Base-by-base conservation (phyloP, 441 rosid genomes). In the Breynia disticha region DNA sequence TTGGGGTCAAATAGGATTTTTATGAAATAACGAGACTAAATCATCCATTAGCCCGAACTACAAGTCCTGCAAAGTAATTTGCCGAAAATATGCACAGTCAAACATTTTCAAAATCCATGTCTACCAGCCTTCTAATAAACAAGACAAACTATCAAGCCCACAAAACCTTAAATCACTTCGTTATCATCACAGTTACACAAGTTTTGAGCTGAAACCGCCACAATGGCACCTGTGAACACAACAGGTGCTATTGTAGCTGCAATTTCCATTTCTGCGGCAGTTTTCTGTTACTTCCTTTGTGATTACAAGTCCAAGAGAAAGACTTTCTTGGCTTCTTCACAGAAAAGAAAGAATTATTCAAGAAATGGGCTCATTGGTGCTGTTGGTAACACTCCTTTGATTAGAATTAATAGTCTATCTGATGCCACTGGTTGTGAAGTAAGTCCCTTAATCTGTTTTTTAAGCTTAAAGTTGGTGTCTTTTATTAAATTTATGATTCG, bases 391-490 rank as follows among this genome's bases (percentile, higher is more conserved):
- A 84, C 98, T 58, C 96, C 93, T 45, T 63, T 93, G 77, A 86
- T 89, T 64, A 86, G 95, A 46, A 84, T 93, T 68, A 80, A 80
- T 63, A 82, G 97, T 72, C 90, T 93, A 67, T 86, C 96, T 10
- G 79, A 86, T 11, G 95, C 90, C 63, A 88, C 95, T 6, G 96
- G 97, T 20, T 88, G 96, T 63, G 95, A 93, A 73, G 97, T 91
- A 65, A 62, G 63, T 60, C 16, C 3, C 20, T 16, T 12, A 16
- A 18, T 22, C 4, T 19, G 16, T 41, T 18, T 9, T n/a, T 17
- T 52, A 39, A 37, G 5, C 17, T 53, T 39, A 43, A 52, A 44
- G 42, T 1, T 47, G 3, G 12, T 28, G 13, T 54, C 14, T 28
- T 59, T 43, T 39, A 20, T 16, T 16, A 49, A 15, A 48, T 47